Conservation (phyloP, 176 grass and related monocot species). For the Luzula sylvatica region DNA sequence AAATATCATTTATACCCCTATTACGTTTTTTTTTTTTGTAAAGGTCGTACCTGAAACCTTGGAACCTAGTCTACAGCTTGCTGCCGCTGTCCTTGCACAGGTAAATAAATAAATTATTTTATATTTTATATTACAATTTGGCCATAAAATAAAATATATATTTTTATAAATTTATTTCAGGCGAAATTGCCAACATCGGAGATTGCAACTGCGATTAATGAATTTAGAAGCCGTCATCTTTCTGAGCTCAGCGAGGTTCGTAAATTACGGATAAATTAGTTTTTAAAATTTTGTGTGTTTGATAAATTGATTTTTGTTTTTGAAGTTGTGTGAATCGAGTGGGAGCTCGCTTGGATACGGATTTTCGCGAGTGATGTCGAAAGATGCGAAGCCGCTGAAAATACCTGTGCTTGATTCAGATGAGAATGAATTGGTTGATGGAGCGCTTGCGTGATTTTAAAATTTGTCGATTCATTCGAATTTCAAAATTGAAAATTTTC, state of each 20-base stretch:
- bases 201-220: conserved; percentile 85
- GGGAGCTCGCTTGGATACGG: conserved; percentile 89
- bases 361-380: conserved; percentile 50
- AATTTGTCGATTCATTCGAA: background rate
- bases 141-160: too few species aligned
- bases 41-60: conserved; percentile 98
- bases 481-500: too few species aligned
- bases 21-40: conserved; percentile 14
- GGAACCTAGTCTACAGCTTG: conserved; percentile 97
- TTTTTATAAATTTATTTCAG: conserved; percentile 27
- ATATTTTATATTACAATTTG: background rate
- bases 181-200: conserved; percentile 90
- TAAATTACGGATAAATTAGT: conserved; percentile 9
- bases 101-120: conserved; percentile 27
- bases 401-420: conserved; percentile 40
- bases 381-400: conserved; percentile 23
- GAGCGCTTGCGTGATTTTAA: conserved; percentile 20
- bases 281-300: conserved; percentile 13
- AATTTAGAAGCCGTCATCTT: conserved; percentile 85
- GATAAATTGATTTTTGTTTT: conserved; percentile 11
- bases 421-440: conserved; percentile 58
- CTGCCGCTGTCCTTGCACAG: conserved; percentile 96
- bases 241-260: conserved; percentile 88
- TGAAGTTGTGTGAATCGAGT: conserved; percentile 60
- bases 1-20: too few species aligned